These are phyloP conservation scores for Zea luxurians DNA, from an alignment of 176 grass and related monocot species.

Conservation along the genomic window DNA sequence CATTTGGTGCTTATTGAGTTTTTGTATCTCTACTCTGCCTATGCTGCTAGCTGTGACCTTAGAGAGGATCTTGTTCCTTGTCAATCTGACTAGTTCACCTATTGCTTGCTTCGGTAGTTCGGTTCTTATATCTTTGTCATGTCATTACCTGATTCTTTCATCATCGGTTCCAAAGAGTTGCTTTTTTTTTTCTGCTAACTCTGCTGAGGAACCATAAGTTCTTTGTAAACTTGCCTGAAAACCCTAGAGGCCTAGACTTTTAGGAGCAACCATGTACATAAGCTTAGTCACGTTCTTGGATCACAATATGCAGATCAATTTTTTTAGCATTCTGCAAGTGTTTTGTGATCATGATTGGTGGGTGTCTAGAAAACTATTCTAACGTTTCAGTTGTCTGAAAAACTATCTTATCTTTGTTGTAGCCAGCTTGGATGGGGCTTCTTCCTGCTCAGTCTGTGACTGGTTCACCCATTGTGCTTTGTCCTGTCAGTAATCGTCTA, in stretches of 20 bases:
- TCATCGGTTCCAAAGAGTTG: neutral
- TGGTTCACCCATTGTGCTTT: constrained; percentile 10
- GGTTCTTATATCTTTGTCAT: neutral
- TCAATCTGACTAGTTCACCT: constrained; percentile 32
- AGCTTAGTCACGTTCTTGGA: constrained; percentile 7
- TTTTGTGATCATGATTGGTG: neutral
- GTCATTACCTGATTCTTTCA: constrained; percentile 8
- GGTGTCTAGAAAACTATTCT: neutral
- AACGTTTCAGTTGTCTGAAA: neutral
- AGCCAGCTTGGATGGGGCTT: neutral
- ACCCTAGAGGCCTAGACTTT: neutral
- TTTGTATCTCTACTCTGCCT: neutral
- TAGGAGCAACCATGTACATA: constrained; percentile 5
- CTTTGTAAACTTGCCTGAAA: neutral
- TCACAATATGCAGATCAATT: constrained; percentile 32
- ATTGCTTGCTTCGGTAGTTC: neutral
- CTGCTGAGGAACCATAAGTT: neutral
- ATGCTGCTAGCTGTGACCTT: neutral
- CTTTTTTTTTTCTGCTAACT: constrained; percentile 4
- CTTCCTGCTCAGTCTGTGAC: constrained; percentile 20
- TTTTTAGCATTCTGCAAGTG: constrained; percentile 25
- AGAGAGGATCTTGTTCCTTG: neutral
- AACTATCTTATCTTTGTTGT: neutral
- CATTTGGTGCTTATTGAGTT: neutral
- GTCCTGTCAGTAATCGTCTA: neutral